These are phyloP conservation scores for Salix suchowensis DNA, from an alignment of 345 rosid genomes.

Conservation along the genomic window DNA sequence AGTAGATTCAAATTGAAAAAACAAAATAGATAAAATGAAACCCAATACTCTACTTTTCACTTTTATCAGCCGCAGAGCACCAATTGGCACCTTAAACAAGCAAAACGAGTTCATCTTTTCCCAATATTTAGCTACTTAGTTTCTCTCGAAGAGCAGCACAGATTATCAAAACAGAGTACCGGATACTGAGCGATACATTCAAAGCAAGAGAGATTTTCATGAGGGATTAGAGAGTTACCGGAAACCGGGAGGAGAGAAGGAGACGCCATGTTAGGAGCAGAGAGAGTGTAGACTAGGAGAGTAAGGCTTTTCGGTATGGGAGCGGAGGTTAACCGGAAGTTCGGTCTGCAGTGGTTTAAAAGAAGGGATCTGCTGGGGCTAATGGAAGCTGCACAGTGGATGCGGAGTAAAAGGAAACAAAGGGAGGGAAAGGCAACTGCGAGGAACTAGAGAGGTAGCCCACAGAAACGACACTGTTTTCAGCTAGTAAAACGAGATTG, in stretches of 20 bases:
- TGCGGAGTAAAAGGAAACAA: no score
- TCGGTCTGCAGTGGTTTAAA: not conserved
- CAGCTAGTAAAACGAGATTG: no score
- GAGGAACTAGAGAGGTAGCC: no score
- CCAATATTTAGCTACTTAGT: not conserved
- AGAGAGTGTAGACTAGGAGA: not conserved
- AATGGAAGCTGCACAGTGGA: no score
- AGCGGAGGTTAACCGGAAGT: not conserved
- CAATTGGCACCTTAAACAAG: not conserved
- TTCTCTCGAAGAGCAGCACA: no score
- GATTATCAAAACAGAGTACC: no score
- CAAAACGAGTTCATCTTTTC: not conserved
- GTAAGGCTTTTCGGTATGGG: not conserved
- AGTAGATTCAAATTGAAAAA: not conserved
- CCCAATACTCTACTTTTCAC: not conserved
- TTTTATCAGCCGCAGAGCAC: not conserved
- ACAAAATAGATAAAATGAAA: not conserved
- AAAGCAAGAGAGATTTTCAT: not conserved
- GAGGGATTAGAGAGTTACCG: conserved; percentile 17
- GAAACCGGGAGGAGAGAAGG: conserved; percentile 23
- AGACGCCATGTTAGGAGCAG: conserved; percentile 21
- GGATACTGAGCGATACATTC: not conserved
- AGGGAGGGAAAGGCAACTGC: no score
- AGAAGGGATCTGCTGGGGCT: not conserved
- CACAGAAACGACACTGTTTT: no score